phyloP scores from a whole-genome alignment of 2,329 filamentous ascomycete species.

The Aspergillus neotritici region DNA sequence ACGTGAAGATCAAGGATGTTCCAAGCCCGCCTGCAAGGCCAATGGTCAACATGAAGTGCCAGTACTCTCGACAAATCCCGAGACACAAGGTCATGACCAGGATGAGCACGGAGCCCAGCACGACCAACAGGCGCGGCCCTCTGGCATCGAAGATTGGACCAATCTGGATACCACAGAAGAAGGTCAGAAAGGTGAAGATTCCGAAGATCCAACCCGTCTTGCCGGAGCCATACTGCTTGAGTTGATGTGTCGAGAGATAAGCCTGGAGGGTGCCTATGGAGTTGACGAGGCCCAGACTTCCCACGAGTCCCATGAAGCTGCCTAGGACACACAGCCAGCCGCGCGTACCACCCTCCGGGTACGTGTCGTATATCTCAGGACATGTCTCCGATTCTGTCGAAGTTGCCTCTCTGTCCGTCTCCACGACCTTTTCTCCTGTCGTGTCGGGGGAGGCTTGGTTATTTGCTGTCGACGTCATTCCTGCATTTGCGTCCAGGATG shows the following conservation, averaged over 20 bases:
- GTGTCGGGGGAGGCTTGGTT: no score
- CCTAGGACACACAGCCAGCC: conserved; percentile 85
- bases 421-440: no score
- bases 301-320: conserved; percentile 72
- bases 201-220: conserved; percentile 84
- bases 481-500: no score
- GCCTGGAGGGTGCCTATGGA: conserved; percentile 73
- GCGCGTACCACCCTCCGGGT: conserved; percentile 73
- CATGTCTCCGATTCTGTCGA: no score
- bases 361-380: no score
- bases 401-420: no score
- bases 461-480: no score
- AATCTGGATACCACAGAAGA: conserved; percentile 79
- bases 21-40: conserved; percentile 69
- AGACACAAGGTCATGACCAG: conserved; percentile 61
- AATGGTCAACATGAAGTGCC: conserved; percentile 79
- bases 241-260: conserved; percentile 68
- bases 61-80: conserved; percentile 69
- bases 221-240: conserved; percentile 62
- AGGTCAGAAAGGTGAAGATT: conserved; percentile 74
- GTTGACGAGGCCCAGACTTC: conserved; percentile 74
- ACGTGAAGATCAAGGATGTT: conserved; percentile 76
- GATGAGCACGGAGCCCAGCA: conserved; percentile 59
- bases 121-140: conserved; percentile 70
- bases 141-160: conserved; percentile 84